A percentile compares a stretch with the other conserved stretches of the same genome.
Conservation (phyloP, 768 basidiomycete species). For the Russula ochroleuca region DNA sequence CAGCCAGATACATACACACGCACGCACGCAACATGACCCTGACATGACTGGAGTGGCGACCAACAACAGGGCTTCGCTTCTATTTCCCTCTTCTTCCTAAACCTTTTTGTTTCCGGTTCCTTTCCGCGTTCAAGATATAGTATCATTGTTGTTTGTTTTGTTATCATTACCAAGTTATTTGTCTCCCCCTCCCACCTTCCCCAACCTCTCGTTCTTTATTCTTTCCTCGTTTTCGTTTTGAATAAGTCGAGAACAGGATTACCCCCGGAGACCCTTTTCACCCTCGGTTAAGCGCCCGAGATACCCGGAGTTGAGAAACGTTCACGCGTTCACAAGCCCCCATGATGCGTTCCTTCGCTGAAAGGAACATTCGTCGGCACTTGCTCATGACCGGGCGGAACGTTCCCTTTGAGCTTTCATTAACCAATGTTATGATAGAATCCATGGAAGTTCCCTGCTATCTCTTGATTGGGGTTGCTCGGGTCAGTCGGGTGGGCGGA, state of each 20-base stretch:
- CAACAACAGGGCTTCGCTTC: neutral
- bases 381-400: slow-evolving; percentile 19
- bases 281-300: slow-evolving; percentile 15
- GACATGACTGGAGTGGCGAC: neutral
- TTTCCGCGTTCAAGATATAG: slow-evolving; percentile 9
- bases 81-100: neutral
- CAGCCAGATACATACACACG: neutral
- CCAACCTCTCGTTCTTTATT: neutral
- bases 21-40: neutral
- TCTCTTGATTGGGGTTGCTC: neutral
- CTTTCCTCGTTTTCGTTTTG: neutral
- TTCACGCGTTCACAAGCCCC: neutral
- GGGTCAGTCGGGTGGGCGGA: neutral
- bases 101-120: slow-evolving; percentile 17
- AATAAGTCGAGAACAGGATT: neutral
- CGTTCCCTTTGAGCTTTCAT: slow-evolving; percentile 10
- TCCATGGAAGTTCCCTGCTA: slow-evolving; percentile 6
- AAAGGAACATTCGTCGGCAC: slow-evolving; percentile 19
- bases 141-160: neutral
- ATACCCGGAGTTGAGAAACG: slow-evolving; percentile 17
- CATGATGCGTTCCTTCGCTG: neutral
- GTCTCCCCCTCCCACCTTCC: neutral
- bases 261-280: slow-evolving; percentile 13
- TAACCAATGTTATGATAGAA: neutral
- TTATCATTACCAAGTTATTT: neutral